Percentiles rank a stretch among this genome's conserved stretches.
These are phyloP conservation scores for Plasmodium blacklocki DNA, from an alignment of 169 alveolate genomes.

Conservation along the genomic window DNA sequence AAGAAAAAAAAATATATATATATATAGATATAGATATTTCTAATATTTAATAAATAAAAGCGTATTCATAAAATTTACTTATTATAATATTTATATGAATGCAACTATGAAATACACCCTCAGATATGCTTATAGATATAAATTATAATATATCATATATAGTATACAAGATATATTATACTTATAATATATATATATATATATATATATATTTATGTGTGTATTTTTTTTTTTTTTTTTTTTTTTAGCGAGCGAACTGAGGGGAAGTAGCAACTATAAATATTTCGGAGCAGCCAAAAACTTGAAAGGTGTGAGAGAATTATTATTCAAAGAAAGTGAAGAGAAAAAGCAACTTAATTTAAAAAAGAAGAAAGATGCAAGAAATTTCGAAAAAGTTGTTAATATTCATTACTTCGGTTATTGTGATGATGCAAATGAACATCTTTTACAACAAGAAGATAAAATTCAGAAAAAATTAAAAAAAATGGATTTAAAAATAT, in stretches of 20 bases:
- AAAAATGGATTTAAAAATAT: constrained; percentile 46
- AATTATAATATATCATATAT: background rate
- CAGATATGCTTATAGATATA: background rate
- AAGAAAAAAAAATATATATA: background rate
- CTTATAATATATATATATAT: background rate
- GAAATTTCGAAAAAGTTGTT: constrained; percentile 41
- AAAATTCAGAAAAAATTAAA: constrained; percentile 52
- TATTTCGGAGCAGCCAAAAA: constrained; percentile 97
- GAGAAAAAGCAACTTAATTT: constrained; percentile 58
- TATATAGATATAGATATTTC: background rate
- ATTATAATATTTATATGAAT: too few species aligned
- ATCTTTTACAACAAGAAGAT: constrained; percentile 31
- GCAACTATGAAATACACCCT: too few species aligned
- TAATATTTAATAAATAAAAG: background rate
- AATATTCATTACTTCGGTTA: constrained; percentile 71
- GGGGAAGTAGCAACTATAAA: constrained; percentile 92
- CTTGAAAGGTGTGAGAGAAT: constrained; percentile 95
- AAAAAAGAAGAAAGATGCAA: constrained; percentile 42
- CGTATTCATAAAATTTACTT: background rate
- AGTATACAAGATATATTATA: too few species aligned
- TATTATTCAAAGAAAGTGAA: constrained; percentile 87
- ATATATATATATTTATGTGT: background rate
- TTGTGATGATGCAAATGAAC: constrained; percentile 68
- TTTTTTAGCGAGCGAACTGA: constrained; percentile 82
- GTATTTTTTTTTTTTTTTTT: background rate